Evolutionary conservation across 164 flowering plant species (phyloP).

Genomic region (Buxus sempervirens): DNA sequence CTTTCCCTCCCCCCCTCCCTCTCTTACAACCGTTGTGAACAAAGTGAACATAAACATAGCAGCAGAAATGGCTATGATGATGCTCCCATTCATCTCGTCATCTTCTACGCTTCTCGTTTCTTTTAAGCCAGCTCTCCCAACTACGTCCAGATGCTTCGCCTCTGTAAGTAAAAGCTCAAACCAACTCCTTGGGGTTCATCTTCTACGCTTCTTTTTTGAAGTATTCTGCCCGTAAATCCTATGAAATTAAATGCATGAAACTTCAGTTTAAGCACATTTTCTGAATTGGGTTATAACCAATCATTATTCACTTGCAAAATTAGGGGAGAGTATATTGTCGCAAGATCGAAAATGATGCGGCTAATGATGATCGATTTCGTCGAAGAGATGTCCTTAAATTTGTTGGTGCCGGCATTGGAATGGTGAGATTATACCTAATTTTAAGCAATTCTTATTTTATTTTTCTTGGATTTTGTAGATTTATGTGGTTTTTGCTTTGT

Average conservation of each 20-base stretch:
- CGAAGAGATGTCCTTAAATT: slow-evolving; percentile 59
- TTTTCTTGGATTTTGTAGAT: too few species aligned
- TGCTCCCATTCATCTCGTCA: slow-evolving; percentile 24
- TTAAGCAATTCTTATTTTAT: background rate
- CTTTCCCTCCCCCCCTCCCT: background rate
- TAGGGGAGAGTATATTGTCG: slow-evolving; percentile 53
- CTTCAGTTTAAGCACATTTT: background rate
- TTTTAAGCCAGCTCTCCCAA: slow-evolving; percentile 10
- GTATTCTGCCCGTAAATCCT: background rate
- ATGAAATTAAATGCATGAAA: background rate
- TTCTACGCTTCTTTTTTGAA: background rate
- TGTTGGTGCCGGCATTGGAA: slow-evolving; percentile 54
- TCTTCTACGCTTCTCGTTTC: slow-evolving; percentile 15
- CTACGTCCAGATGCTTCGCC: slow-evolving; percentile 8
- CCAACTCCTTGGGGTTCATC: background rate
- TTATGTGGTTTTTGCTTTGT: too few species aligned
- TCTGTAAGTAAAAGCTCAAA: background rate
- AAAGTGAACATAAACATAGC: too few species aligned
- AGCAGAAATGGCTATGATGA: slow-evolving; percentile 13
- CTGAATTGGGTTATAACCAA: background rate
- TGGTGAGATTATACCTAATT: slow-evolving; percentile 39
- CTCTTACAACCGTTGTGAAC: background rate
- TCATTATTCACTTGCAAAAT: background rate
- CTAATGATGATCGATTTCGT: slow-evolving; percentile 27
- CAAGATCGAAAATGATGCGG: slow-evolving; percentile 26